phyloP scores from a whole-genome alignment of 1,139 yeast genomes.

The Yamadazyma aaseri region DNA sequence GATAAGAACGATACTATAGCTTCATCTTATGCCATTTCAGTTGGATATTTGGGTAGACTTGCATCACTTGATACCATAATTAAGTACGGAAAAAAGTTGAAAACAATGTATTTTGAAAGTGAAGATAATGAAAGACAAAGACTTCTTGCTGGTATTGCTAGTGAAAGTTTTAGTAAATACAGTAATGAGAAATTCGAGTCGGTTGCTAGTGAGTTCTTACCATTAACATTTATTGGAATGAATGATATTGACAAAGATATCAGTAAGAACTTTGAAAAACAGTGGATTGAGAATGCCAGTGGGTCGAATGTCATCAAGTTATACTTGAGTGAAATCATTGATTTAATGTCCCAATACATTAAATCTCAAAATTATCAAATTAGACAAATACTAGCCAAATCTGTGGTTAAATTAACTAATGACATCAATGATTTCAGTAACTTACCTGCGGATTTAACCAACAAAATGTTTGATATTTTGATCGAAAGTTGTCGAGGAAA shows the following conservation, averaged over 20 bases:
- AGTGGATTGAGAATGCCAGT: conserved; percentile 82
- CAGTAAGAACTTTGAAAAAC: conserved; percentile 51
- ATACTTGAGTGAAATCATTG: conserved; percentile 70
- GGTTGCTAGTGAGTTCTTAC: conserved; percentile 66
- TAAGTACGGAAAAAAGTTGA: conserved; percentile 52
- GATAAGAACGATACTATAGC: conserved; percentile 76
- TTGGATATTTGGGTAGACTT: conserved; percentile 75
- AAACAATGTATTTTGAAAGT: conserved; percentile 60
- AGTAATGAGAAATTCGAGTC: conserved; percentile 71
- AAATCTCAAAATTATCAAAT: conserved; percentile 61
- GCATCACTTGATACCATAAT: conserved; percentile 54
- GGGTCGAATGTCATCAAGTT: conserved; percentile 66
- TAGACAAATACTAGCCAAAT: conserved; percentile 68
- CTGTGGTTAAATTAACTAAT: conserved; percentile 63
- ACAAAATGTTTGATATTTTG: conserved; percentile 51
- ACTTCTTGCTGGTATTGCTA: conserved; percentile 58
- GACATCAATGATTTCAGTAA: conserved; percentile 33
- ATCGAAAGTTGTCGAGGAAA: conserved; percentile 71
- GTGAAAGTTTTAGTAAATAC: conserved; percentile 67
- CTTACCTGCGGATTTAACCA: conserved; percentile 23
- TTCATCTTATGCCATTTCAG: conserved; percentile 73
- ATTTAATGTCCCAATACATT: conserved; percentile 48
- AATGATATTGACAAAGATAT: conserved; percentile 58
- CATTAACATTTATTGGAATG: conserved; percentile 76
- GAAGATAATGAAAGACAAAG: conserved; percentile 47